These are phyloP conservation scores for Colletotrichum abscissum DNA, from an alignment of 2,329 filamentous ascomycete genomes.

Conservation along the genomic window DNA sequence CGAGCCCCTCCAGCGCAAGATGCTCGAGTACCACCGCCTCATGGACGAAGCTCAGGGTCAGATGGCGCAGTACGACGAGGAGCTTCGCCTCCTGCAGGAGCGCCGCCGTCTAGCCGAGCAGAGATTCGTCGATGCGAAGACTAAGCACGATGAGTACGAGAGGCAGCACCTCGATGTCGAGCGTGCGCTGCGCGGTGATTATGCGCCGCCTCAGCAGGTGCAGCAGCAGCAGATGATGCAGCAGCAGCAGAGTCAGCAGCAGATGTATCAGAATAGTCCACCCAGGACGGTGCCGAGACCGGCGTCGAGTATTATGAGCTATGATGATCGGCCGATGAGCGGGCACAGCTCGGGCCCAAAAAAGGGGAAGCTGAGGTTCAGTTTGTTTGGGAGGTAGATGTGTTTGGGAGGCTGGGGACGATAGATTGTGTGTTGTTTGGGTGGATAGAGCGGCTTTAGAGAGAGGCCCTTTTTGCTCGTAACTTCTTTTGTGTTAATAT, in stretches of 20 bases:
- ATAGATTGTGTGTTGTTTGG: background rate
- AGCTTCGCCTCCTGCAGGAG: constrained; percentile 54
- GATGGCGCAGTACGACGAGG: constrained; percentile 55
- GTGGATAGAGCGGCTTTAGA: background rate
- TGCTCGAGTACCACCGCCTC: constrained; percentile 54
- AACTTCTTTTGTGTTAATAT: background rate
- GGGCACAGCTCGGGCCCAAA: constrained; percentile 23
- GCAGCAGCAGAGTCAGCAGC: constrained; percentile 19
- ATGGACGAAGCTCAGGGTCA: constrained; percentile 55
- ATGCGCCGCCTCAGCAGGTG: constrained; percentile 20
- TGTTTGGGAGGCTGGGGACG: background rate
- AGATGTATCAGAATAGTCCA: constrained; percentile 29
- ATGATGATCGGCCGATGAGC: constrained; percentile 34
- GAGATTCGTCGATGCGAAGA: constrained; percentile 54
- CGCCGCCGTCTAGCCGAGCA: constrained; percentile 53
- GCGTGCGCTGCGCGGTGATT: constrained; percentile 54
- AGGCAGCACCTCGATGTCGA: constrained; percentile 55
- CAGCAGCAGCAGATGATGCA: constrained; percentile 6
- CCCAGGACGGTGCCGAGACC: constrained; percentile 20
- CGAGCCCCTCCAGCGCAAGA: constrained; percentile 57
- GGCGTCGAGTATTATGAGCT: constrained; percentile 34
- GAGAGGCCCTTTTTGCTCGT: background rate
- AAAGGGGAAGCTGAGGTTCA: constrained; percentile 35
- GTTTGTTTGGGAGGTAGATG: constrained; percentile 34
- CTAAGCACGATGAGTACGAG: constrained; percentile 57